Base-by-base conservation (phyloP, 1,284 basidiomycete genomes). In the Cystobasidiaceae sp. region DNA sequence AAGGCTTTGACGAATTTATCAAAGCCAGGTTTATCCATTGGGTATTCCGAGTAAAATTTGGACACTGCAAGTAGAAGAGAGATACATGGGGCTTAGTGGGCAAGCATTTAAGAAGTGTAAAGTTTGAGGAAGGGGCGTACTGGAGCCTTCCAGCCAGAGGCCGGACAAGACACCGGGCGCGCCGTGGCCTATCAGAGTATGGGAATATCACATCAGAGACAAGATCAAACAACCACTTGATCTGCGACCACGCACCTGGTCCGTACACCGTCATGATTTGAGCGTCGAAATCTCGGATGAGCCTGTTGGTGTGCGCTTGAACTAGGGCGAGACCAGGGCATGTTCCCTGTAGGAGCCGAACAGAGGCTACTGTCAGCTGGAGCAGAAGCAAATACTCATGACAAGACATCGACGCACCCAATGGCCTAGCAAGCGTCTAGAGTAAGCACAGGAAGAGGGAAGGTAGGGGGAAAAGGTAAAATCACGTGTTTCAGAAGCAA, bases 131-230 rank as follows among this genome's bases (percentile, higher is more conserved):
- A n/a, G n/a, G n/a, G n/a, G n/a, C 54, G 41, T 21, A 56, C 54
- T 82, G 5, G 88, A 84, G 62, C 88, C 86, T 77, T 92, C 90
- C 66, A 92, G 80, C 84, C 87, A 92, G 23, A 91, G 82, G 68
- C 84, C 86, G 7, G 89, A 82, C 17, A 93, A 82, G 34, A 92
- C 82, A 23, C 83, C 88, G 6, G 90, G 90, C 3, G 90, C 90
- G 52, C 77, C 27, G 75, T 86, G 63, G 8, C 64, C 60, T 56
- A 41, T 23, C 3, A 17, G n/a, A n/a, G n/a, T n/a, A n/a, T n/a
- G n/a, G n/a, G n/a, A n/a, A n/a, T n/a, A n/a, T n/a, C n/a, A n/a
- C n/a, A n/a, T n/a, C n/a, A n/a, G n/a, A n/a, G n/a, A n/a, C n/a
- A n/a, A n/a, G n/a, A n/a, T n/a, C n/a, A n/a, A n/a, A n/a, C n/a